Evolutionary conservation across 2,329 filamentous ascomycete species (phyloP), one percentile per base, ranked within the genome.

Genomic region (Daldinia eschscholtzii): DNA sequence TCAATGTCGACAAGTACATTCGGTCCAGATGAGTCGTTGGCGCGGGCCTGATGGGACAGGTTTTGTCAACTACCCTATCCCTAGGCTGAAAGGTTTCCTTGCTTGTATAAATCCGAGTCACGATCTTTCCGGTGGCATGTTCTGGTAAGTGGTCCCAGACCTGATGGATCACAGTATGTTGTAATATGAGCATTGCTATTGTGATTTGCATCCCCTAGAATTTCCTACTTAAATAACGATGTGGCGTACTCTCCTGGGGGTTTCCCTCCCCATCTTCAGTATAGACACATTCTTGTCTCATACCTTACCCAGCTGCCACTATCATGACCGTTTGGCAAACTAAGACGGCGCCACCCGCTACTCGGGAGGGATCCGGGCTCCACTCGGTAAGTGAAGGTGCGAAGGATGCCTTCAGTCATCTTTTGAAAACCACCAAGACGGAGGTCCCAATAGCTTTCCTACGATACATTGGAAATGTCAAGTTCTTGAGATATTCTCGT

Each of bases 351-450:
- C 28, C 50, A n/a, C 42, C 66, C 18, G 48, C 52, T 35, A 26
- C 15, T 9, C 57, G 53, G 46, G 53, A 64, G 46, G 63, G 59
- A 50, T 26, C 15, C 30, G 61, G 44, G 30, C 41, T 56, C 39
- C 76, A 80, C 65, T 80, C 79, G 12, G 78, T 81, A 66, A 71
- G 73, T 59, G 66, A 74, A 28, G 80, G 79, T 44, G 75, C 79
- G 28, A 70, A 70, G 26, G 67, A 67, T 42, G 79, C 78, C 23
- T 70, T 82, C 55, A 61, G 72, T 23, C 61, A 61, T 28, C 71
- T 82, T 6, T 57, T 75, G 59, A 52, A 68, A 35, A 69, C 73
- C 33, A 77, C 74, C 64, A 68, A 72, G 46, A 65, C 64, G 10
- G 76, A 81, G 56, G 70, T 82, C n/a, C 80, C 81, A 33, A 57